Evolutionary conservation across 148 eudicot species (phyloP).

Genomic region (Rheum nobile): DNA sequence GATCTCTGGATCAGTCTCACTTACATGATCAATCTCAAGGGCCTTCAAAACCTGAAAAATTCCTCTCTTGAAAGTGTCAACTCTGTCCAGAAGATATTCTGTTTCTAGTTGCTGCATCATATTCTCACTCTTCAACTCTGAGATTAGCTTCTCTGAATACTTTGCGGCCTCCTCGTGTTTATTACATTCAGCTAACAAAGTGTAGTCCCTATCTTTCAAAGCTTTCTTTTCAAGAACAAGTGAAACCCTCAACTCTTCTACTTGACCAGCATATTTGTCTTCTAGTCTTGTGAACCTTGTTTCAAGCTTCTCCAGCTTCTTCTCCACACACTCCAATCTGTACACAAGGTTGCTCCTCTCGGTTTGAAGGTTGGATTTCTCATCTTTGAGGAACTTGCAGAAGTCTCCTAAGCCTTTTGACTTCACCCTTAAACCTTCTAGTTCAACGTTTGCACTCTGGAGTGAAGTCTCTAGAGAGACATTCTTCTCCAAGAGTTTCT

Average conservation of each 20-base stretch:
- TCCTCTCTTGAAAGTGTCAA: slow-evolving; percentile 56
- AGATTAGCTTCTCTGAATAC: slow-evolving; percentile 57
- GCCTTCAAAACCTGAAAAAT: slow-evolving; percentile 51
- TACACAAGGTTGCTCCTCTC: slow-evolving; percentile 48
- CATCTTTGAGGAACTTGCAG: slow-evolving; percentile 48
- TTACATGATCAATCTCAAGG: slow-evolving; percentile 30
- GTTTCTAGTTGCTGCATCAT: slow-evolving; percentile 87
- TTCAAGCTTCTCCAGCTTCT: slow-evolving; percentile 58
- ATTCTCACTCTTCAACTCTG: slow-evolving; percentile 79
- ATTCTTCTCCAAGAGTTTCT: slow-evolving; percentile 68
- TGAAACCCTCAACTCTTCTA: slow-evolving; percentile 46
- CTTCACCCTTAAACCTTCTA: slow-evolving; percentile 73
- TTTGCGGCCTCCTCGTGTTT: slow-evolving; percentile 65
- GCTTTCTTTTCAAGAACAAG: slow-evolving; percentile 66
- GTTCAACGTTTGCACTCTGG: slow-evolving; percentile 49
- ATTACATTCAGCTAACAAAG: slow-evolving; percentile 57
- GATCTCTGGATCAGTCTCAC: slow-evolving; percentile 35
- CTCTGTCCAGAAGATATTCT: slow-evolving; percentile 59
- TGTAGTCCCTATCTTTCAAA: slow-evolving; percentile 71
- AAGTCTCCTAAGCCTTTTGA: slow-evolving; percentile 72
- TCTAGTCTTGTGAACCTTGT: slow-evolving; percentile 54
- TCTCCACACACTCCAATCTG: slow-evolving; percentile 62
- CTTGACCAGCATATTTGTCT: slow-evolving; percentile 42
- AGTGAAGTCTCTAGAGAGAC: slow-evolving; percentile 59
- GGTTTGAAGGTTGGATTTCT: slow-evolving; percentile 49